Evolutionary conservation across 2,329 filamentous ascomycete species (phyloP), one percentile per base, ranked within the genome.

Genomic region (Colletotrichum salicis): DNA sequence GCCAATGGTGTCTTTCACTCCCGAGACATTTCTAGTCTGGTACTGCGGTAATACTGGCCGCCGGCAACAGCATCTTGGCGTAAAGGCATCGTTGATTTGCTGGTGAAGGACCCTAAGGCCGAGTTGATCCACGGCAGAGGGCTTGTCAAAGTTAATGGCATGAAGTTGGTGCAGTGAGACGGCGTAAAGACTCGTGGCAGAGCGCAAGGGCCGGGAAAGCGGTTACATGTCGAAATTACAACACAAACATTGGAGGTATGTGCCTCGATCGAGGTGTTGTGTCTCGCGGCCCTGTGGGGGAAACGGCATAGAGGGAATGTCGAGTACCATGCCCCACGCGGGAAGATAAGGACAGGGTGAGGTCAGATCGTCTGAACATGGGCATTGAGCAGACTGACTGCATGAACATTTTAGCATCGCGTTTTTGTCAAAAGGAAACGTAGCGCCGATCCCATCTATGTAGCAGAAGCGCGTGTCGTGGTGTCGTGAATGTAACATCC

Each of bases 131-230:
- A 69, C 64, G 8, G 13, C 37, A 62, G 58, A 41, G 33, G 52
- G 41, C 35, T 41, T n/a, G 33, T 31, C 27, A 22, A 31, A 24
- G 52, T 29, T 15, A 15, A 52, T 13, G 45, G 13, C 35, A 37
- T 64, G 27, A 6, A 45, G 27, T 51, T 60, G 60, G 29, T 41
- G 11, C 52, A 60, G 55, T 70, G 54, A 64, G 27, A 70, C 48
- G 55, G 48, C 22, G 48, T 31, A 56, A 27, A 51, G 33, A 69
- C 65, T 72, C 70, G 59, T 70, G 70, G 70, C 59, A 64, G 64
- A 52, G 19, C 11, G 55, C 48, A 60, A 37, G 29, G 48, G 12
- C 58, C 19, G 35, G 35, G 35, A 31, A 56, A n/a, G 1, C 19
- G 27, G 70, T 72, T 41, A 57, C 65, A 10, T 56, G 12, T 13